Conservation (phyloP, 129 eudicot genomes). For the Sambucus nigra region DNA sequence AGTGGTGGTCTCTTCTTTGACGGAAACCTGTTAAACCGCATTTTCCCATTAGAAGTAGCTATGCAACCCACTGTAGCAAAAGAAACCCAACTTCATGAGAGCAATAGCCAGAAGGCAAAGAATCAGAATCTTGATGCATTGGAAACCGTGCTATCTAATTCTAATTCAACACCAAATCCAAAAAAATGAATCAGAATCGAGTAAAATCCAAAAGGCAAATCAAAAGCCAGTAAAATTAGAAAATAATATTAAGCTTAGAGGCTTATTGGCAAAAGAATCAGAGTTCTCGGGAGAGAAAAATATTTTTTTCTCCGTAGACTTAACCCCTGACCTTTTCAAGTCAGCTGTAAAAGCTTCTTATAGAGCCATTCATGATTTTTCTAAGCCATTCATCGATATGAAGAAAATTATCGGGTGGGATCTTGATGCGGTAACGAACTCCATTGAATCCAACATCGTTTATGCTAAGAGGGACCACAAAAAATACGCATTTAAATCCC, state of each 20-base stretch:
- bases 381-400: slow-evolving; percentile 92
- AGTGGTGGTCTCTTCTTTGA: slow-evolving; percentile 13
- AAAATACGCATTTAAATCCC: slow-evolving; percentile 82
- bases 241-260: slow-evolving; percentile 77
- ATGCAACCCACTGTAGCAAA: slow-evolving; percentile 87
- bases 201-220: slow-evolving; percentile 74
- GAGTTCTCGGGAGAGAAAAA: slow-evolving; percentile 35
- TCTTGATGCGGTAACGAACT: slow-evolving; percentile 83
- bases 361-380: slow-evolving; percentile 79
- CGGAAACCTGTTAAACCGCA: slow-evolving; percentile 13
- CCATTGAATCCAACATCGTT: slow-evolving; percentile 52
- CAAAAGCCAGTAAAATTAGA: slow-evolving; percentile 64
- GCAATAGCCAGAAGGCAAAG: slow-evolving; percentile 67
- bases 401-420: slow-evolving; percentile 99
- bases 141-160: slow-evolving; percentile 64
- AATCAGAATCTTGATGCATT: slow-evolving; percentile 87
- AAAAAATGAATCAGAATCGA: too few relatives aligned
- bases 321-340: slow-evolving; percentile 77
- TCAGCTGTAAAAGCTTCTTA: slow-evolving; percentile 66
- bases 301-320: slow-evolving; percentile 30
- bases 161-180: slow-evolving; percentile 78
- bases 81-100: slow-evolving; percentile 78
- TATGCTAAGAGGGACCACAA: slow-evolving; percentile 91
- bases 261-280: slow-evolving; percentile 62
- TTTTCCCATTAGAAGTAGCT: slow-evolving; percentile 40